Evolutionary conservation across 352 stramenopile genomes (phyloP).

Genomic region (Globisporangium orthogonon): DNA sequence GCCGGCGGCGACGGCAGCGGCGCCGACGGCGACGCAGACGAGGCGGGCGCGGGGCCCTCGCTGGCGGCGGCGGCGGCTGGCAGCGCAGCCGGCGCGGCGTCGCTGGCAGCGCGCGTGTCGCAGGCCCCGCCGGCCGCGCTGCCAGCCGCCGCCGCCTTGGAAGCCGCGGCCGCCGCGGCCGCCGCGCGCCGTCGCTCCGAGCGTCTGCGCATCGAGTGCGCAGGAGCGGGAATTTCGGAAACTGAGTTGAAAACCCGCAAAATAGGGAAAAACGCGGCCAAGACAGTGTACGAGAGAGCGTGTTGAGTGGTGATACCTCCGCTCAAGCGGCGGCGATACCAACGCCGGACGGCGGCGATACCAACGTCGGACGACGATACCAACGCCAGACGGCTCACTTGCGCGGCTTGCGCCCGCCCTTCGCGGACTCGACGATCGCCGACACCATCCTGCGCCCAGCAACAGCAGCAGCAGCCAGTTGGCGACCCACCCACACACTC

Average conservation of each 20-base stretch:
- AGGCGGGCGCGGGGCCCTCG: constrained; percentile 1
- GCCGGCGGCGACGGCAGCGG: not conserved
- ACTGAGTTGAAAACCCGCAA: not conserved
- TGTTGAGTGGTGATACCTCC: too few species aligned
- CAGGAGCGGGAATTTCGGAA: not conserved
- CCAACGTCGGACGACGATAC: too few species aligned
- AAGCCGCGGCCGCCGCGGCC: constrained; percentile 21
- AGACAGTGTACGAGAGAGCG: not conserved
- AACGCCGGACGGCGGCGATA: too few species aligned
- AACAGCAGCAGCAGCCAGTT: not conserved
- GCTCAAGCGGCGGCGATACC: too few species aligned
- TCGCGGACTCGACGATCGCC: constrained; percentile 64
- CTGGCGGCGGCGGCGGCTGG: constrained; percentile 7
- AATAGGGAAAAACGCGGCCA: not conserved
- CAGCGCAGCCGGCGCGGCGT: not conserved
- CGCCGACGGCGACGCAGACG: not conserved
- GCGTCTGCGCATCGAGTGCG: constrained; percentile 29
- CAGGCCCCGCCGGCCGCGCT: not conserved
- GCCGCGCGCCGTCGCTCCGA: constrained; percentile 43
- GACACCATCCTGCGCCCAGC: constrained; percentile 68
- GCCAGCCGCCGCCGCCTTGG: constrained; percentile 5
- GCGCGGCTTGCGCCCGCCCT: constrained; percentile 25
- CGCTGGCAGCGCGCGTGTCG: not conserved
- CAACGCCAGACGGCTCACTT: not conserved
- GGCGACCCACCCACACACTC: too few species aligned